Evolutionary conservation across 1,139 yeast species (phyloP).

Genomic region (Yamadazyma dendronema): DNA sequence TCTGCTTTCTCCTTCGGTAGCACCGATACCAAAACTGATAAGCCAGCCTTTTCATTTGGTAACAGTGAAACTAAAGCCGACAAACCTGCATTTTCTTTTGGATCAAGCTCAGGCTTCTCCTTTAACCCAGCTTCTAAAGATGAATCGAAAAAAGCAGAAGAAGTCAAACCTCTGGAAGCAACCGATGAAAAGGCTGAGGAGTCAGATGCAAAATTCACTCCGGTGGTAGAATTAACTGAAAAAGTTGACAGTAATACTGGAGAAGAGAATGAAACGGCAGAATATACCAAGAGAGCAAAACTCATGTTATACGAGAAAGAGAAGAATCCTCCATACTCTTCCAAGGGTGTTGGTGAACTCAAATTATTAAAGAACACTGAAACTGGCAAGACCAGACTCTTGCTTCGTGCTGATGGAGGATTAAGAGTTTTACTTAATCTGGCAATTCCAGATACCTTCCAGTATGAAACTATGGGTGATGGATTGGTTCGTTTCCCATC

Average conservation of each 20-base stretch:
- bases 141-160: slow-evolving; percentile 1
- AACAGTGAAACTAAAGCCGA: slow-evolving; percentile 8
- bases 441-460: slow-evolving; percentile 48
- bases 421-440: slow-evolving; percentile 77
- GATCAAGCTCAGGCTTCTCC: slow-evolving; percentile 17
- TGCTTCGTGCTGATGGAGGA: slow-evolving; percentile 87
- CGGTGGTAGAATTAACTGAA: slow-evolving; percentile 46
- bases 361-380: slow-evolving; percentile 63
- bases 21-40: slow-evolving; percentile 7
- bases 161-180: not conserved
- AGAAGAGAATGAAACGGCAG: slow-evolving; percentile 74
- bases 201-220: slow-evolving; percentile 30
- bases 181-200: slow-evolving; percentile 3
- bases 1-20: slow-evolving; percentile 31
- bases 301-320: slow-evolving; percentile 60
- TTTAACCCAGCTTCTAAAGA: slow-evolving; percentile 8
- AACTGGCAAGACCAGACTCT: slow-evolving; percentile 62
- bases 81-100: slow-evolving; percentile 20
- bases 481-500: slow-evolving; percentile 62
- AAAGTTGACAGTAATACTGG: slow-evolving; percentile 59
- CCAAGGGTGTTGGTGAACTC: slow-evolving; percentile 80
- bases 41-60: slow-evolving; percentile 15
- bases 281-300: slow-evolving; percentile 70
- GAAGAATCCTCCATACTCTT: slow-evolving; percentile 46
- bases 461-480: slow-evolving; percentile 58